Conservation (phyloP, 495 filamentous ascomycete species). For the Podospora sp. region DNA sequence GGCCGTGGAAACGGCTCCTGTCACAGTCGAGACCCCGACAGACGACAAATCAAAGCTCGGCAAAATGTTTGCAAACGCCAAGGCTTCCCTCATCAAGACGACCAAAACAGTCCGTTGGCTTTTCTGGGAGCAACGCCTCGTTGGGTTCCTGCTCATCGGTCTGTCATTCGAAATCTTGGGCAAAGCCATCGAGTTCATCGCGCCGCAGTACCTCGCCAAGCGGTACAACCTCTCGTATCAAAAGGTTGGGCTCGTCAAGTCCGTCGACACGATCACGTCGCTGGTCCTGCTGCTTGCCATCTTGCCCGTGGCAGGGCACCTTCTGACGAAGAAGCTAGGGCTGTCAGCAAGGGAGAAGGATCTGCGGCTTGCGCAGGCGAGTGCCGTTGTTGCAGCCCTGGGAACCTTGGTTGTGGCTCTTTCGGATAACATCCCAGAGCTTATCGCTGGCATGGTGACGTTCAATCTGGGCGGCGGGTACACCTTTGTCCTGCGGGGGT, state of each 20-base stretch:
- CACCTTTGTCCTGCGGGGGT: conserved; percentile 7
- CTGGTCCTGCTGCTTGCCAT: neutral
- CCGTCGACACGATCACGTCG: neutral
- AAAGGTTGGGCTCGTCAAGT: neutral
- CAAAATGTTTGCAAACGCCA: neutral
- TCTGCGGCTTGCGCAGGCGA: conserved; percentile 6
- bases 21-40: neutral
- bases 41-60: neutral
- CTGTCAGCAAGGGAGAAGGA: conserved; percentile 11
- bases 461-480: conserved; percentile 6
- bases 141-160: conserved; percentile 12
- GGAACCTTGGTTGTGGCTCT: neutral
- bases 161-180: conserved; percentile 6
- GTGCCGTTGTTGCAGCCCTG: neutral
- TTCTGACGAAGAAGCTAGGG: neutral
- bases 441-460: neutral
- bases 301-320: neutral
- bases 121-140: conserved; percentile 14
- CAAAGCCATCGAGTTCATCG: neutral
- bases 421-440: neutral
- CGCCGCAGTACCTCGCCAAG: conserved; percentile 3
- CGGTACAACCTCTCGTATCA: conserved; percentile 4
- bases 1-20: neutral
- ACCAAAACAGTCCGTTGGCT: neutral
- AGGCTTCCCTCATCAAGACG: neutral